Base-by-base conservation (phyloP, 352 stramenopile genomes). In the Phytophthora hibernalis region DNA sequence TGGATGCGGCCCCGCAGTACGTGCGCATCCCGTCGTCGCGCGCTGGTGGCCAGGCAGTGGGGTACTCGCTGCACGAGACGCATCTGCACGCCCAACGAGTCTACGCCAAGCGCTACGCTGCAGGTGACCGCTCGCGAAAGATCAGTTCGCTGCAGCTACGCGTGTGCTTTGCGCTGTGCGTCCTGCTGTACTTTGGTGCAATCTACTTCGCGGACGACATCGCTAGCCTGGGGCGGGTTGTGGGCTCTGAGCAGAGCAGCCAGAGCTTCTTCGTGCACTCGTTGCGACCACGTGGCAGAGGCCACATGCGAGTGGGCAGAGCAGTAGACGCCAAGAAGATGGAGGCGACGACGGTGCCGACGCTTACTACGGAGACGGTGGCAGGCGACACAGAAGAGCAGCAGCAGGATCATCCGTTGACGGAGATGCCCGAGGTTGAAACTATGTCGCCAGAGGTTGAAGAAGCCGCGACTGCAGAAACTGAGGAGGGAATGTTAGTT, bases 191-290 rank as follows among this genome's bases (percentile, higher is more conserved):
- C 54, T 82, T 83, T 10, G 65, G 57, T 1, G 70, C 73, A 24
- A 80, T 87, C 54, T 80, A 77, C 64, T 87, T 87, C 54, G 79
- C 79, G 21, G 72, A 85, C 57, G 65, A 82, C 31, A 83, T 87
- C 44, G 71, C 72, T 7, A 66, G 60, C 20, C 56, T 79, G 30
- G 74, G 70, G 4, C 57, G 55, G 28, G 58, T 69, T 42, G 69
- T 79, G 21, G 62, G 74, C 15, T 69, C 70, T 1, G 61, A 81
- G 28, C 40, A 75, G 60, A 69, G 42, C 47, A 61, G 51, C 52
- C 55, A 71, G 26, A 74, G 38, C 31, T 78, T 79, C 40, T 76
- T 81, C 58, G 62, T 76, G 59, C 70, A 79, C 49, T 73, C 68
- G 48, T 33, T 75, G 51, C 40, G 52, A 24, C 60, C 60, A 13